Evolutionary conservation across 2,329 filamentous ascomycete species (phyloP).

Genomic region (Trichoderma koningii): DNA sequence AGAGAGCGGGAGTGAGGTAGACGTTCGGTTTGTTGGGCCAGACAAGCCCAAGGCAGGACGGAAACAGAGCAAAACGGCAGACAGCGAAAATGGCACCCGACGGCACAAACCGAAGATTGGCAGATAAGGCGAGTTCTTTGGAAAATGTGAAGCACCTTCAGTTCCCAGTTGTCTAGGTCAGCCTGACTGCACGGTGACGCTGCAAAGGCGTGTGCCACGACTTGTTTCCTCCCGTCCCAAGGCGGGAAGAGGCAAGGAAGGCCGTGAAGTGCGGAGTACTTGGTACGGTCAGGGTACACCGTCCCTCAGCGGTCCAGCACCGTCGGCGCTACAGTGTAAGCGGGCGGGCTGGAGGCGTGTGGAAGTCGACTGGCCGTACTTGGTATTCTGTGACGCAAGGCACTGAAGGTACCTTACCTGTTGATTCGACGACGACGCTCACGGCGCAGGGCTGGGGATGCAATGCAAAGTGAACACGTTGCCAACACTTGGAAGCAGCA

Average conservation of each 20-base stretch:
- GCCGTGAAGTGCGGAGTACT: conserved; percentile 5
- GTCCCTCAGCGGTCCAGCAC: conserved; percentile 12
- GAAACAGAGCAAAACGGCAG: neutral
- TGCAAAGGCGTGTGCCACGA: conserved; percentile 11
- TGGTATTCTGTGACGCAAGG: neutral
- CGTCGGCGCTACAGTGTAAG: conserved; percentile 1
- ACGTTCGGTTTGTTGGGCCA: too few relatives aligned
- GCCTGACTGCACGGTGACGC: conserved; percentile 18
- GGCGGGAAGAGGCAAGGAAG: too few relatives aligned
- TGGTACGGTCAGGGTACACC: conserved; percentile 7
- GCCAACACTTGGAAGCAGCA: conserved; percentile 1
- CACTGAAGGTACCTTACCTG: neutral
- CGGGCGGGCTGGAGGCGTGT: neutral
- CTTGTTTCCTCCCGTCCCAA: neutral
- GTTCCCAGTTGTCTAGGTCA: conserved; percentile 5
- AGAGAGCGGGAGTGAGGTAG: neutral
- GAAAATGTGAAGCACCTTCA: neutral
- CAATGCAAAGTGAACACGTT: conserved; percentile 1
- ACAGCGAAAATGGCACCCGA: neutral
- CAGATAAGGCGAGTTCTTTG: too few relatives aligned
- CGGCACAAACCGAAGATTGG: neutral
- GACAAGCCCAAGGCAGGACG: neutral
- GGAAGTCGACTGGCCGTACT: conserved; percentile 6
- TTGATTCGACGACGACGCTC: neutral
- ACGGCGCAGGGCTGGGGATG: conserved; percentile 19